Evolutionary conservation across 2,329 filamentous ascomycete genomes (phyloP).

Genomic region (Coniella vitis): DNA sequence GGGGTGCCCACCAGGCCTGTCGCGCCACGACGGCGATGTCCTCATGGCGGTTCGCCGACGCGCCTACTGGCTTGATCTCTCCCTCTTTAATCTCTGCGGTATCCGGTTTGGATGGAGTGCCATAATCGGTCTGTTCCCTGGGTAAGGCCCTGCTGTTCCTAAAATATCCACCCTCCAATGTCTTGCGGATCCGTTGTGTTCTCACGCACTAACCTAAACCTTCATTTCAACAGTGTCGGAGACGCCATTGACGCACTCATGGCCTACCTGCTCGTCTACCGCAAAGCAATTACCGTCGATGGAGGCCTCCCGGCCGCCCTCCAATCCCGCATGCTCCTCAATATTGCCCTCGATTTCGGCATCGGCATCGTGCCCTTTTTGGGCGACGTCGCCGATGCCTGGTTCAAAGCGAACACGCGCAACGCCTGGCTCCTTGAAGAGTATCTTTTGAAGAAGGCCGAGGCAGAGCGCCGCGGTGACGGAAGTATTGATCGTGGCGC

Average conservation of each 20-base stretch:
- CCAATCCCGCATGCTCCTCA: slow-evolving; percentile 68
- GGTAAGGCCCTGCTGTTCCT: slow-evolving; percentile 46
- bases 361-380: slow-evolving; percentile 69
- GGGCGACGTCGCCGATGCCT: slow-evolving; percentile 68
- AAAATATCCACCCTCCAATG: too few species aligned
- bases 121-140: slow-evolving; percentile 76
- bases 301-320: slow-evolving; percentile 62
- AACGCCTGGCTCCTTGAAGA: slow-evolving; percentile 66
- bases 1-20: slow-evolving; percentile 75
- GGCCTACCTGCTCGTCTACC: slow-evolving; percentile 63
- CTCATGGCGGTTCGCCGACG: slow-evolving; percentile 80
- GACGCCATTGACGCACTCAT: slow-evolving; percentile 69
- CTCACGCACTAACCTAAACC: slow-evolving; percentile 16
- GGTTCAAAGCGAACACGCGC: slow-evolving; percentile 68
- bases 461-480: slow-evolving; percentile 33
- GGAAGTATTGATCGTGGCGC: slow-evolving; percentile 4
- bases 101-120: slow-evolving; percentile 85
- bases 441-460: slow-evolving; percentile 61
- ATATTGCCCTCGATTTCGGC: slow-evolving; percentile 67
- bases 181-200: too few species aligned
- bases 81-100: slow-evolving; percentile 73
- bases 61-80: slow-evolving; percentile 81
- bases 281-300: slow-evolving; percentile 65
- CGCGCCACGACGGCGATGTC: slow-evolving; percentile 71
- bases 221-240: slow-evolving; percentile 49